Base-by-base conservation (phyloP, 176 grass and related monocot species). In the Triticum monococcum region DNA sequence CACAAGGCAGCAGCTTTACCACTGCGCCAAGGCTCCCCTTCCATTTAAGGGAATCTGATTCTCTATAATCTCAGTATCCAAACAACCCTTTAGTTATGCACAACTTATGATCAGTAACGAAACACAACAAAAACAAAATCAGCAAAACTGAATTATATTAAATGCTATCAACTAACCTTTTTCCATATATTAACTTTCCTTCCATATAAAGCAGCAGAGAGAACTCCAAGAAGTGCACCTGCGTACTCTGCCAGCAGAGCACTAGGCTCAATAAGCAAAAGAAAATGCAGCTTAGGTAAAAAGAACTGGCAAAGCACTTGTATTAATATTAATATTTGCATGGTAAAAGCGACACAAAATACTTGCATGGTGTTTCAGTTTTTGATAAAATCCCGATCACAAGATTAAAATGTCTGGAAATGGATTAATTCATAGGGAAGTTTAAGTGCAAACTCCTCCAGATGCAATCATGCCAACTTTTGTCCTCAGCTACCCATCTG, bases 191-290 rank as follows among this genome's bases (percentile, higher is more conserved):
- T 89, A 76, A 91, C 94, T 87, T 90, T 94, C 79, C 94, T 85
- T 91, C 97, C 94, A 88, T 96, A 96, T 78, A 98, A 96, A 86
- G 87, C 84, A 72, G 94, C 92, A 72, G 97, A 98, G 66, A 98
- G 89, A 89, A 99, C 94, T 89, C 97, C 97, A 91, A 99, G 93
- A 83, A 96, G 85, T 48, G 97, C 97, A 89, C 97, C 97, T 73
- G 97, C 90, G 83, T 99, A 99, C 85, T 99, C 94, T 23, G 90
- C 94, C 80, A 96, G 81, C 80, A 99, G 77, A 83, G 94, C 73
- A n/a, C 97, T 99, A 89, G 70, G 84, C 80, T 84, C 90, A 91
- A 87, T 45, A 79, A 81, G 68, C 70, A 89, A 81, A 73, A 86
- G 69, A 30, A 86, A 92, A 43, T 79, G 33, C 25, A 85, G 54